Base-by-base conservation (phyloP, 2,329 filamentous ascomycete genomes). In the Exutisphaerella laricina region DNA sequence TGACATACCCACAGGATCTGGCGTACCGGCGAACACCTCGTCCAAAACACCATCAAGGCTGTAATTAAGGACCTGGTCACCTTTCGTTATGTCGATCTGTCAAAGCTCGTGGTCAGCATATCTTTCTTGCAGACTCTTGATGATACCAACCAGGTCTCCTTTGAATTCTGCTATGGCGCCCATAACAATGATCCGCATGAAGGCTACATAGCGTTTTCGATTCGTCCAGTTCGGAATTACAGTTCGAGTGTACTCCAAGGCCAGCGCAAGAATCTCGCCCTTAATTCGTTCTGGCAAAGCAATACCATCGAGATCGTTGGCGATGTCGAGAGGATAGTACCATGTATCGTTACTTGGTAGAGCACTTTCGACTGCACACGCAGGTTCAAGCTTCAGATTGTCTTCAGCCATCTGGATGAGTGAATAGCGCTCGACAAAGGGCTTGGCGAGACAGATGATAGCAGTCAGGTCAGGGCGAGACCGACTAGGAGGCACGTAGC, bases 1-100 rank as follows among this genome's bases (percentile, higher is more conserved):
- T 2, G 46, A 39, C 52, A 57, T 52, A 9, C 44, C 38, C 8
- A 34, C 40, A n/a, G 38, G 32, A 2, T 44, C 47, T 8, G 43
- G 16, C n/a, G 44, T 52, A 10, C 41, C 50, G 13, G 39, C 12
- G 60, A 67, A 50, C 9, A 50, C 31, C 21, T 42, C 41, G 16
- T 38, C 70, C 73, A 4, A 48, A 9, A 50, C 41, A n/a, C 38
- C 26, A 23, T 45, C 26, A 3, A 55, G 39, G 16, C 38, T 39
- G 39, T 51, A 53, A 8, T 48, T 46, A 4, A 53, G 37, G 6
- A 53, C 31, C 7, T 39, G 30, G 23, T 50, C 36, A 12, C 38
- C 42, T n/a, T 43, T 43, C 6, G 17, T 45, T n/a, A 53, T 20
- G 23, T 56, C 45, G 12, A 56, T 26, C 25, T 56, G 32, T 0